Evolutionary conservation across 129 eudicot genomes (phyloP).

Genomic region (Apium graveolens): DNA sequence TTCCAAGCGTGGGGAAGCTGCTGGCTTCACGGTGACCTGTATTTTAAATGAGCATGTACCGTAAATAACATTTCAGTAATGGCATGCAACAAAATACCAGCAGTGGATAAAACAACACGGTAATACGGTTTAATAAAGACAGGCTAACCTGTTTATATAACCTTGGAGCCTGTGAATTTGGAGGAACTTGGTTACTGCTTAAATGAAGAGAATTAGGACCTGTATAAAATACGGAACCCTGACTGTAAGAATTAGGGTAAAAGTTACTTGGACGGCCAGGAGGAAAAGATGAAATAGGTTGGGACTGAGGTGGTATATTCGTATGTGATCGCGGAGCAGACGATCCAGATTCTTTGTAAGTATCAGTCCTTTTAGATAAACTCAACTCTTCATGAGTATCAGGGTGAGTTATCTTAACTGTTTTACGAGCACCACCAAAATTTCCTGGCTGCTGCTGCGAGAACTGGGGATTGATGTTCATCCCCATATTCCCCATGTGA

Average conservation of each 20-base stretch:
- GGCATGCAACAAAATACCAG: slow-evolving; percentile 3
- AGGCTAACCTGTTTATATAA: slow-evolving; percentile 51
- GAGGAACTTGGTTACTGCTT: slow-evolving; percentile 31
- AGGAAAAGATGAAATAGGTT: slow-evolving; percentile 41
- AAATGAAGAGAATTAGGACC: slow-evolving; percentile 47
- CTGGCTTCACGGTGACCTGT: slow-evolving; percentile 62
- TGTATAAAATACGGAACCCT: slow-evolving; percentile 23
- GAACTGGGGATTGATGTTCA: slow-evolving; percentile 53
- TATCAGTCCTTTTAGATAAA: slow-evolving; percentile 40
- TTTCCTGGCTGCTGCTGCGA: slow-evolving; percentile 54
- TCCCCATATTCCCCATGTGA: slow-evolving; percentile 69
- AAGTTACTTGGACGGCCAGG: slow-evolving; percentile 42
- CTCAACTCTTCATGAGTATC: slow-evolving; percentile 83
- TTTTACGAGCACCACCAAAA: slow-evolving; percentile 43
- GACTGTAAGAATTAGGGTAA: slow-evolving; percentile 46
- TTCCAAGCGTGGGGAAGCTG: slow-evolving; percentile 38
- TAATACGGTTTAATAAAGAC: slow-evolving; percentile 8
- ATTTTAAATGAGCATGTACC: slow-evolving; percentile 21
- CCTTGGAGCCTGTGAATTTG: slow-evolving; percentile 64
- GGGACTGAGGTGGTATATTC: slow-evolving; percentile 54
- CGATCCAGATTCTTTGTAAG: slow-evolving; percentile 27
- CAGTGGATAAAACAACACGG: background rate
- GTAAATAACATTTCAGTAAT: background rate
- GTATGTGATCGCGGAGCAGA: slow-evolving; percentile 50
- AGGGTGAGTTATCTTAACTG: slow-evolving; percentile 94